Percentiles rank a stretch among this genome's conserved stretches.
Conservation (phyloP, 2,329 filamentous ascomycete genomes). For the Tympanopsis confertula region DNA sequence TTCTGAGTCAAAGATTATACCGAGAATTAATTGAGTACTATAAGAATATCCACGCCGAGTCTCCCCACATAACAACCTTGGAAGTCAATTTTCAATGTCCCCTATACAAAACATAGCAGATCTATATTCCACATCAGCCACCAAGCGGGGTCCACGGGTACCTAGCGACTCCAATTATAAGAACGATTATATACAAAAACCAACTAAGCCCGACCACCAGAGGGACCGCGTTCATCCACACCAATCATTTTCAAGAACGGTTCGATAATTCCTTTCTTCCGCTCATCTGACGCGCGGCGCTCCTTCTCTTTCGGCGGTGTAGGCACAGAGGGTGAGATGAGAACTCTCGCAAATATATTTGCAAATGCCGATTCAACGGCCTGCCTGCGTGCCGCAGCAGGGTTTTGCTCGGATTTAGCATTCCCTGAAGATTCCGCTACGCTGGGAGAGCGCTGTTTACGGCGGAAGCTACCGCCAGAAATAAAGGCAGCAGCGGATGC, state of each 20-base stretch:
- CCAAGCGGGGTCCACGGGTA: too few relatives aligned
- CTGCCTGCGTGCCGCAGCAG: background rate
- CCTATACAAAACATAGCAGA: too few relatives aligned
- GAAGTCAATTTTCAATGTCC: too few relatives aligned
- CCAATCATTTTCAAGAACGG: slow-evolving; percentile 1
- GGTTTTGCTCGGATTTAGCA: background rate
- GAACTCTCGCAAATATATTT: background rate
- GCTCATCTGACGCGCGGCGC: background rate
- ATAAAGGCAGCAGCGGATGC: background rate
- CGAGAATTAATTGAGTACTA: too few relatives aligned
- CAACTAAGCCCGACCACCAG: background rate
- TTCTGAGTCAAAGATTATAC: too few relatives aligned
- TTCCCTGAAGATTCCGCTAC: background rate
- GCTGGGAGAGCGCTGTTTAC: background rate
- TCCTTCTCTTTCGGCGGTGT: background rate
- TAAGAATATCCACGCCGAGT: too few relatives aligned
- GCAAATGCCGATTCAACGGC: background rate
- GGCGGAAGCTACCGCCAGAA: background rate
- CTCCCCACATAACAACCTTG: too few relatives aligned
- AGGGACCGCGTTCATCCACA: background rate
- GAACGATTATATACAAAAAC: too few relatives aligned
- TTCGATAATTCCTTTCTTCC: background rate
- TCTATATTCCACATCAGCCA: too few relatives aligned
- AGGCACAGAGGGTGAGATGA: background rate
- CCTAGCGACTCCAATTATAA: too few relatives aligned